These are phyloP conservation scores for Pseudozyma sp. DNA, from an alignment of 1,284 basidiomycete species.

Conservation along the genomic window DNA sequence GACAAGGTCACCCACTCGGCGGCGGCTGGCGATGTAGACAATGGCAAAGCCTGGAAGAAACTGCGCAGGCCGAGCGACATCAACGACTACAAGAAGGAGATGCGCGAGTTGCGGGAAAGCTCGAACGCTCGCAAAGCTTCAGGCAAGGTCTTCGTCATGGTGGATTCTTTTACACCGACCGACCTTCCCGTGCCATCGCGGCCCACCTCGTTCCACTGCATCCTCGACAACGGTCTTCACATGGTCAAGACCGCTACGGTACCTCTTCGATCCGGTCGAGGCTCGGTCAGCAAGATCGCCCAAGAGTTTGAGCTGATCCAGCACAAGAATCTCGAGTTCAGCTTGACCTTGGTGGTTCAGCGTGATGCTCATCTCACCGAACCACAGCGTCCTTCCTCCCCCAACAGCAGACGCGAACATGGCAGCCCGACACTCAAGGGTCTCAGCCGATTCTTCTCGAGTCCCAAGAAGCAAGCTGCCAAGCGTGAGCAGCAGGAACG, in stretches of 20 bases:
- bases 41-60: slow-evolving; percentile 86
- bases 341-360: slow-evolving; percentile 63
- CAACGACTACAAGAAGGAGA: slow-evolving; percentile 91
- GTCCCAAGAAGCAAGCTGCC: slow-evolving; percentile 61
- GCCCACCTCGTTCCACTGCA: slow-evolving; percentile 83
- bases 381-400: slow-evolving; percentile 36
- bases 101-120: slow-evolving; percentile 81
- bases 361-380: slow-evolving; percentile 60
- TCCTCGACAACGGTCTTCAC: slow-evolving; percentile 95
- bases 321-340: slow-evolving; percentile 66
- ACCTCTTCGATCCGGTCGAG: slow-evolving; percentile 74
- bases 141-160: slow-evolving; percentile 91
- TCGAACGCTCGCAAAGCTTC: slow-evolving; percentile 82
- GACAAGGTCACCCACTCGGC: slow-evolving; percentile 76
- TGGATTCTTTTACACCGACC: slow-evolving; percentile 65
- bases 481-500: slow-evolving; percentile 52
- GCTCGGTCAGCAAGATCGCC: slow-evolving; percentile 76
- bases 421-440: slow-evolving; percentile 56
- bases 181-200: slow-evolving; percentile 68
- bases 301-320: slow-evolving; percentile 84
- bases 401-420: slow-evolving; percentile 40
- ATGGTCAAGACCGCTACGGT: slow-evolving; percentile 91
- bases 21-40: slow-evolving; percentile 81
- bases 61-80: slow-evolving; percentile 91
- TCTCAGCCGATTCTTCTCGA: slow-evolving; percentile 58